Base-by-base conservation (phyloP, 164 flowering plant genomes). In the Santalum album region DNA sequence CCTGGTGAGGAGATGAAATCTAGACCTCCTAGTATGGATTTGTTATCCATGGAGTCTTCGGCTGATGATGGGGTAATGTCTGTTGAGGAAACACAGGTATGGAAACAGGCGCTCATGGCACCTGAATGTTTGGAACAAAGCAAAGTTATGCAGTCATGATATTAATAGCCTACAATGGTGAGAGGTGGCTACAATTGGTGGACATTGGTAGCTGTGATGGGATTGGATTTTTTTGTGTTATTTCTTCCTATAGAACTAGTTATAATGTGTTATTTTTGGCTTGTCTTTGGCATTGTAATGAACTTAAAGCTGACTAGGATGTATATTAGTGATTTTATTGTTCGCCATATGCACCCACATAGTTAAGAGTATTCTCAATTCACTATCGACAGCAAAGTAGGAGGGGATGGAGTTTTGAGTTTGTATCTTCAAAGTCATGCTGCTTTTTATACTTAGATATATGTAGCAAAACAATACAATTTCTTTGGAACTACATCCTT, bases 91-190 rank as follows among this genome's bases (percentile, higher is more conserved):
- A 35, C 74, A 59, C 51, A 78, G 45, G 52, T 59, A 21, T 68
- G 81, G 81, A 82, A 79, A 64, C 80, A 79, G 60, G 77, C 77
- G 25, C 69, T 83, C 58, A 69, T 65, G 58, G 72, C 72, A 25
- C 74, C 86, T 12, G 67, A 62, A 12, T 74, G 81, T 64, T 61
- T 72, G 42, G 68, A 76, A 56, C 81, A 72, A 67, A 78, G 76
- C 65, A 79, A 83, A 75, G 73, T 70, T 24, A 56, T 75, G 75
- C 83, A 70, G 61, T 81, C 79, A 44, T 75, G 61, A 64, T 63
- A 54, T 52, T 68, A 50, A 52, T 58, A 61, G 40, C 42, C 50
- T 44, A 38, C 59, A 49, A 54, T 64, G 48, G 46, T 53, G 47
- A 63, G 52, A 48, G 66, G 61, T 32, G 59, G 69, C 49, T 45